These are phyloP conservation scores for Gossypioides kirkii DNA, from an alignment of 345 rosid genomes.

Conservation along the genomic window DNA sequence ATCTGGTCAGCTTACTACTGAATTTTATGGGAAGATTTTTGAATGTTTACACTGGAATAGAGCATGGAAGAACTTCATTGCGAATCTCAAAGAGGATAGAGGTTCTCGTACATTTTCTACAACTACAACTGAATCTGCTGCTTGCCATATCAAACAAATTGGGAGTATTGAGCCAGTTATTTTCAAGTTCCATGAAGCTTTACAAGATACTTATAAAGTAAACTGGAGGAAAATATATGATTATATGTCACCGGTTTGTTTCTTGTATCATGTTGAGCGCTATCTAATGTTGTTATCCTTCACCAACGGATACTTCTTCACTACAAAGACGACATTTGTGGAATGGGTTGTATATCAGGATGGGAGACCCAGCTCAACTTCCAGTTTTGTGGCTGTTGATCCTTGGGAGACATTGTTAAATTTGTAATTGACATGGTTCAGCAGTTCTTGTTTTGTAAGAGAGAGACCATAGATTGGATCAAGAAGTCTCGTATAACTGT, in stretches of 20 bases:
- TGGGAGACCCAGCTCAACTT: background rate
- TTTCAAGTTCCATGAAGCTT: constrained; percentile 25
- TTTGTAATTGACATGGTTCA: constrained; percentile 8
- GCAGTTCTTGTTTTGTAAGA: constrained; percentile 11
- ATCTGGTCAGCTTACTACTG: constrained; percentile 15
- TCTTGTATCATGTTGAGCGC: constrained; percentile 45
- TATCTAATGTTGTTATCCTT: constrained; percentile 25
- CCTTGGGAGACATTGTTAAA: background rate
- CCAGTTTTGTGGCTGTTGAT: background rate
- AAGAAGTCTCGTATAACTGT: background rate
- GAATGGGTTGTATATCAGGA: constrained; percentile 41
- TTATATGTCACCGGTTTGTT: constrained; percentile 39
- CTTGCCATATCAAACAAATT: background rate
- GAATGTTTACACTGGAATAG: constrained; percentile 10
- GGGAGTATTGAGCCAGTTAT: background rate
- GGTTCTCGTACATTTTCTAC: background rate
- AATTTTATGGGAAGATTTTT: constrained; percentile 7
- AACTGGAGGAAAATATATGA: constrained; percentile 26
- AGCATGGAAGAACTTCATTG: constrained; percentile 33
- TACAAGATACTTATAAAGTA: constrained; percentile 24
- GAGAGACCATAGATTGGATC: constrained; percentile 29
- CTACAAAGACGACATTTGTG: constrained; percentile 30
- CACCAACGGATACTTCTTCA: constrained; percentile 14
- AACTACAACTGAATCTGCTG: background rate
- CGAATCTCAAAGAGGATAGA: constrained; percentile 8